Base-by-base conservation (phyloP, 179 eudicot species). In the Drosera spatulata region DNA sequence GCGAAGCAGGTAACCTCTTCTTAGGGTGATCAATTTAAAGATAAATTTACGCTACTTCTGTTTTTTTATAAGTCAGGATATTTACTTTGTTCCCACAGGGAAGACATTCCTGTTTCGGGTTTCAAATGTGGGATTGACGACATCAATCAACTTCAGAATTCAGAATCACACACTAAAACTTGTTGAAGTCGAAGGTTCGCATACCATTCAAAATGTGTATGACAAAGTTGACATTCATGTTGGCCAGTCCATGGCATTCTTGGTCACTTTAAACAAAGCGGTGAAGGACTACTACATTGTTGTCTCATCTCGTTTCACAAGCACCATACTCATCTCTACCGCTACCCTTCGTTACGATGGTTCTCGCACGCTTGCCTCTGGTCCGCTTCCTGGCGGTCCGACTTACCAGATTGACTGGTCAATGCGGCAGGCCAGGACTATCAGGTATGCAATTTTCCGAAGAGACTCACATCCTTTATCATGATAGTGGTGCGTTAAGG, bases 101-200 rank as follows among this genome's bases (percentile, higher is more conserved):
- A 82, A 68, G 68, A 87, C 93, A 10, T 87, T 85, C 66, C 73
- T 93, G 72, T 85, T 87, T 58, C 69, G 93, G 63, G 70, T 87
- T 75, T 87, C 96, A 12, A 87, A 87, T 37, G 89, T 85, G 14
- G 96, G 96, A 7, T 65, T 73, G 8, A 56, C 78, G 38, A 87
- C 93, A 37, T 79, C 96, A 13, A 63, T 87, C 52, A 87, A 87
- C 66, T 82, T 87, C 58, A 79, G 96, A 73, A 82, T 87, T 53
- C 82, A 83, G 56, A 87, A 85, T 37, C 96, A 87, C 73, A 82
- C 62, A 55, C 65, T 87, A 80, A 62, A 70, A 61, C 61, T 87
- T 14, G 89, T 87, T 5, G 93, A 87, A 73, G 87, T 73, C n/a
- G 96, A 87, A 77, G 96, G 96, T 42, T 79, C 83, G 4, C 96